Base-by-base conservation (phyloP, 345 rosid genomes). In the Rhodamnia rubescens region DNA sequence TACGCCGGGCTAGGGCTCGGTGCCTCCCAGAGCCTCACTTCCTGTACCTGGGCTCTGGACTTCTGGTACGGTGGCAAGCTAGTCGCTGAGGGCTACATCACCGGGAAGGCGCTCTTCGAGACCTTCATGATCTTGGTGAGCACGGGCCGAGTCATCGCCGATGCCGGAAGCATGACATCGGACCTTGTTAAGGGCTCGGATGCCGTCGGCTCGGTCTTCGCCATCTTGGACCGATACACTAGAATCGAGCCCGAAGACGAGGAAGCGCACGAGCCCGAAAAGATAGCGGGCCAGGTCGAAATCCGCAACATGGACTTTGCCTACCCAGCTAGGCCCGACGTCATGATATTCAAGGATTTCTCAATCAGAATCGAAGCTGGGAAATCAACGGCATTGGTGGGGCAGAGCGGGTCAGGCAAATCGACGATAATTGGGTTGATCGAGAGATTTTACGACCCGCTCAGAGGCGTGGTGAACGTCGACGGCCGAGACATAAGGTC, bases 381-480 rank as follows among this genome's bases (percentile, higher is more conserved):
- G 7, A 94, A 91, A 86, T 93, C 98, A 24, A 95, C 95, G 1
- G 98, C 96, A 3, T 80, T 95, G 32, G 96, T 95, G 1, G 98
- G 98, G 36, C 94, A 90, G 85, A 95, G 98, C 36, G 98, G 96
- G 44, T 95, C 95, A 4, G 98, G 98, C 3, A 95, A 95, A 40
- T 95, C 98, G 5, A 95, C 96, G 0, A 87, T 94, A 59, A 93
- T 95, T 1, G 94, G 94, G 2, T 78, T 95, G 44, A 91, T 95
- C 52, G 92, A 93, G 80, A 86, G 97, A 82, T 95, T 93, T 47
- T 94, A 95, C 32, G 97, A 95, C 44, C 96, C 97, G 1, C 74
- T 89, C 1, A 90, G 85, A 2, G 97, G 98, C 5, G 42, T 47
- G 0, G 92, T 95, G 47, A 90, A 87, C 78, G 89, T 95, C 27